Conservation (phyloP, 768 basidiomycete species). For the Suillus discolor region DNA sequence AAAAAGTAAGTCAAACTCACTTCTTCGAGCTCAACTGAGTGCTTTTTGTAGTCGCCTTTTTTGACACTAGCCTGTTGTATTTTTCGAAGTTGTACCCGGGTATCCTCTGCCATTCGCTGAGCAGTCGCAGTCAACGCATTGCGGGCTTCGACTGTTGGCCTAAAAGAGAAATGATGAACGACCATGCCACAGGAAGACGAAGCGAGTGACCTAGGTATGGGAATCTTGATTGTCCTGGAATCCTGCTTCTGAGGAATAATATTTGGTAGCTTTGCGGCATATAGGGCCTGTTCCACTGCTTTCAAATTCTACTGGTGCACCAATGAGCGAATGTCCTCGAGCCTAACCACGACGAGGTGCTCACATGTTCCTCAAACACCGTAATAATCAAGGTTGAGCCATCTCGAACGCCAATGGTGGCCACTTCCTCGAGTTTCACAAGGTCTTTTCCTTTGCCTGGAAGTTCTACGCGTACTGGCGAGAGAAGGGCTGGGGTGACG, state of each 20-base stretch:
- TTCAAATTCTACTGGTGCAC: slow-evolving; percentile 66
- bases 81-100: slow-evolving; percentile 74
- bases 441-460: slow-evolving; percentile 39
- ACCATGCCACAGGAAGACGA: neutral
- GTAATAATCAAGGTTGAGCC: slow-evolving; percentile 75
- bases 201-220: slow-evolving; percentile 69
- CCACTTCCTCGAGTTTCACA: slow-evolving; percentile 64
- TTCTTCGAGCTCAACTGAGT: slow-evolving; percentile 69
- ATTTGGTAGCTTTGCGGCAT: slow-evolving; percentile 73
- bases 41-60: slow-evolving; percentile 69
- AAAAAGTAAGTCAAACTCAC: slow-evolving; percentile 39
- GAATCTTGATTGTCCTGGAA: slow-evolving; percentile 71
- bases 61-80: slow-evolving; percentile 68
- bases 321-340: slow-evolving; percentile 17
- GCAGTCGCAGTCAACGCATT: slow-evolving; percentile 55
- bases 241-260: slow-evolving; percentile 75
- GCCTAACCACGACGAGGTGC: slow-evolving; percentile 22
- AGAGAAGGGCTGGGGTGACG: slow-evolving; percentile 70
- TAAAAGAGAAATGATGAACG: slow-evolving; percentile 28
- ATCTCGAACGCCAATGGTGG: slow-evolving; percentile 81
- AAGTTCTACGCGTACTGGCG: slow-evolving; percentile 63
- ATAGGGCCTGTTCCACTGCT: slow-evolving; percentile 72
- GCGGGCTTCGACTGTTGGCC: slow-evolving; percentile 78
- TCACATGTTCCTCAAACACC: slow-evolving; percentile 77
- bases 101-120: slow-evolving; percentile 66